A percentile compares a stretch with the other conserved stretches of the same genome.
Evolutionary conservation across 495 filamentous ascomycete genomes (phyloP).

Genomic region (Annulohypoxylon moriforme): DNA sequence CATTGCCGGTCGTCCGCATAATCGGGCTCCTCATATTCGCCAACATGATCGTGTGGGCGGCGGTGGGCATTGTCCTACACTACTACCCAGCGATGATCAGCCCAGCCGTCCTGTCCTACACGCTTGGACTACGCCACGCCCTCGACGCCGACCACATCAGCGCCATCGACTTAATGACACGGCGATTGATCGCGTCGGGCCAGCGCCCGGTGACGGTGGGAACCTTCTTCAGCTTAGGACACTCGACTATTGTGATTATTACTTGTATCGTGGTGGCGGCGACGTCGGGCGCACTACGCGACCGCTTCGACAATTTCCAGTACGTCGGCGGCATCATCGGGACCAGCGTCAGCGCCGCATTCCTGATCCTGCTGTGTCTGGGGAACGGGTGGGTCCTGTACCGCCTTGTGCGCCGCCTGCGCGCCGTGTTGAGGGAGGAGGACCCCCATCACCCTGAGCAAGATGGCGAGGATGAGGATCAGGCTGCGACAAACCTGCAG

Average conservation of each 20-base stretch:
- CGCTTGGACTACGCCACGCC: constrained; percentile 90
- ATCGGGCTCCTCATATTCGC: constrained; percentile 71
- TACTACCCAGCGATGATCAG: constrained; percentile 71
- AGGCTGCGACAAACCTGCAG: constrained; percentile 69
- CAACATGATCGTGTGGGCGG: constrained; percentile 80
- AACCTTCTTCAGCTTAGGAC: constrained; percentile 94
- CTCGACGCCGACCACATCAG: constrained; percentile 97
- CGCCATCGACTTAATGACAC: constrained; percentile 95
- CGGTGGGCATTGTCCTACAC: constrained; percentile 73
- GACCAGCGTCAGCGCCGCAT: constrained; percentile 82
- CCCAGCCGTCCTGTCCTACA: constrained; percentile 85
- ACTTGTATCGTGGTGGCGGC: constrained; percentile 93
- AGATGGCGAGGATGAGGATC: constrained; percentile 48
- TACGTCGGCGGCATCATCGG: constrained; percentile 89
- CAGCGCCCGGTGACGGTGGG: constrained; percentile 92
- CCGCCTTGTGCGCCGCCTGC: constrained; percentile 75
- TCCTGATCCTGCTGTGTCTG: constrained; percentile 83
- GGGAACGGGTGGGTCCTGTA: constrained; percentile 88
- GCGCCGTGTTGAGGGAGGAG: constrained; percentile 61
- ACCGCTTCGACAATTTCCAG: constrained; percentile 81
- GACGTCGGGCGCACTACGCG: constrained; percentile 82
- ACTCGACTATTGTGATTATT: constrained; percentile 92
- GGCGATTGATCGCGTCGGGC: constrained; percentile 86
- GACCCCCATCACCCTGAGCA: constrained; percentile 33
- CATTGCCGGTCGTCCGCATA: constrained; percentile 72